These are phyloP conservation scores for Craspedostauros australis DNA, from an alignment of 108 stramenopile species.

Conservation along the genomic window DNA sequence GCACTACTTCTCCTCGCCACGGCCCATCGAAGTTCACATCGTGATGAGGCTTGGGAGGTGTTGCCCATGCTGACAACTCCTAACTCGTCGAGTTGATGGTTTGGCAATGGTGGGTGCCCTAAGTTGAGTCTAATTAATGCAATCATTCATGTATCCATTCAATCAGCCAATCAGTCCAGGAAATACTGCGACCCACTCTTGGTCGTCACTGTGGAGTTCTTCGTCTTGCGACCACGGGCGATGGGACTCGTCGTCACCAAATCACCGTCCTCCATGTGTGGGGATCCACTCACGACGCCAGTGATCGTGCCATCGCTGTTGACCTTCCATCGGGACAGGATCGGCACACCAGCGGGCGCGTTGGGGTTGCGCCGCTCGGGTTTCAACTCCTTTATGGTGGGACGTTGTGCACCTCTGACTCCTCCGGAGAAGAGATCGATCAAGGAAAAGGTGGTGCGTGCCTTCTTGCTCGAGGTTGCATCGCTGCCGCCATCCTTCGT, in stretches of 20 bases:
- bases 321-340: slow-evolving; percentile 38
- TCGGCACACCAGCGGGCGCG: slow-evolving; percentile 28
- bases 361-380: background rate
- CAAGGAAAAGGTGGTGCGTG: slow-evolving; percentile 36
- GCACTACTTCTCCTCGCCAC: too few species aligned
- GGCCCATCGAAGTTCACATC: too few species aligned
- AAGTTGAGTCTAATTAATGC: too few species aligned
- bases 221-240: slow-evolving; percentile 25
- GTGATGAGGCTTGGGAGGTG: too few species aligned
- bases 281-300: slow-evolving; percentile 48
- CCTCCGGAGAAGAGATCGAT: slow-evolving; percentile 25
- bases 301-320: slow-evolving; percentile 58
- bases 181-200: slow-evolving; percentile 49
- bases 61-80: too few species aligned
- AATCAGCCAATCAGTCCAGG: slow-evolving; percentile 37
- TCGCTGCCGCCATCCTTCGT: too few species aligned
- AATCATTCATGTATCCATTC: too few species aligned
- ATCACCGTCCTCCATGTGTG: slow-evolving; percentile 43
- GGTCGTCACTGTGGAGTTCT: slow-evolving; percentile 43
- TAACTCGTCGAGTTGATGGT: too few species aligned
- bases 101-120: too few species aligned
- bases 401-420: background rate
- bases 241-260: slow-evolving; percentile 58
- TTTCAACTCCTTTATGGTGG: background rate
- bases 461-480: background rate